These are phyloP conservation scores for Porpolomopsis calyptriformis DNA, from an alignment of 768 basidiomycete species.

Conservation along the genomic window DNA sequence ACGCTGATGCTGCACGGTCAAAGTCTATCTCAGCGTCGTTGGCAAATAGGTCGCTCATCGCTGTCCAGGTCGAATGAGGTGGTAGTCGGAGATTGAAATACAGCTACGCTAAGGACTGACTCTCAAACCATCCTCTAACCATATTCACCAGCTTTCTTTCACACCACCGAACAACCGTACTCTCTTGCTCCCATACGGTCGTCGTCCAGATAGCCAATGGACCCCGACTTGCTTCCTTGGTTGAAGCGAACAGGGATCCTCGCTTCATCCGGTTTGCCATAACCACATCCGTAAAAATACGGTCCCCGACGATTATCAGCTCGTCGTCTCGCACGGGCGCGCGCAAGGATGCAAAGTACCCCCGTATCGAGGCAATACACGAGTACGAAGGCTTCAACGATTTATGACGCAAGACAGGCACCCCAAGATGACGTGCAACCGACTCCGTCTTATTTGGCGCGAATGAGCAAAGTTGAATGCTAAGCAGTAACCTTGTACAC, in stretches of 20 bases:
- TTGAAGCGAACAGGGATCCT: not conserved
- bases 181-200: constrained; percentile 58
- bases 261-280: constrained; percentile 65
- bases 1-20: constrained; percentile 70
- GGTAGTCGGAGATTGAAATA: not conserved
- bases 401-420: constrained; percentile 73
- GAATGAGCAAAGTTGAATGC: not conserved
- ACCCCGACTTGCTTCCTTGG: constrained; percentile 18
- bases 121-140: constrained; percentile 20
- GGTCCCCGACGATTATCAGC: constrained; percentile 81
- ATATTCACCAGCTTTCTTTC: too few relatives aligned
- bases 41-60: constrained; percentile 35
- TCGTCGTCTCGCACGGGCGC: constrained; percentile 49
- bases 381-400: constrained; percentile 71
- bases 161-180: constrained; percentile 47
- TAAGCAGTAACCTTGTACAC: constrained; percentile 15
- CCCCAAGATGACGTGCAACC: constrained; percentile 63
- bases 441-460: constrained; percentile 62
- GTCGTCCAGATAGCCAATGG: constrained; percentile 65
- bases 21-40: constrained; percentile 44
- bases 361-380: constrained; percentile 60
- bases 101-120: constrained; percentile 23
- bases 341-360: constrained; percentile 60
- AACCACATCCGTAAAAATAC: constrained; percentile 85
- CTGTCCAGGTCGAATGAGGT: constrained; percentile 12